Conservation (phyloP, 2,329 filamentous ascomycete species). For the Xylaria sp. region DNA sequence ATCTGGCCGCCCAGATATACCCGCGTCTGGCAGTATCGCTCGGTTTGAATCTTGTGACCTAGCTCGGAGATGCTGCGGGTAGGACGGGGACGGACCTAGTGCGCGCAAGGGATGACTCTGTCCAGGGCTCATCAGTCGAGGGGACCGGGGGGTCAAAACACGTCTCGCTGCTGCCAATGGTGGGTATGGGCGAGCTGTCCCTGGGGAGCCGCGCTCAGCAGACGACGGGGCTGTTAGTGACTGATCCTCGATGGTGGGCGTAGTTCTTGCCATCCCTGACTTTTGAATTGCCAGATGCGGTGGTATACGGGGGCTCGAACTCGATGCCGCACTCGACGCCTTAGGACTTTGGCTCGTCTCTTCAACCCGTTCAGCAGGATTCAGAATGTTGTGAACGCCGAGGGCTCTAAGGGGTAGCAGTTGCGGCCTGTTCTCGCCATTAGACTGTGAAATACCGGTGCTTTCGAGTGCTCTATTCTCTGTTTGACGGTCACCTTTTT, state of each 20-base stretch:
- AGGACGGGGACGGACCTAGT: conserved; percentile 39
- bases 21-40: conserved; percentile 29
- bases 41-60: conserved; percentile 28
- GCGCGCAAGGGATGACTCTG: conserved; percentile 40
- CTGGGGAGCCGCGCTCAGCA: conserved; percentile 42
- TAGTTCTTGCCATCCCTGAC: conserved; percentile 31
- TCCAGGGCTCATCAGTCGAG: conserved; percentile 58
- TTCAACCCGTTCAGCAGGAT: conserved; percentile 43
- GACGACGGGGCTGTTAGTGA: conserved; percentile 36
- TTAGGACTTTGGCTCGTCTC: conserved; percentile 26
- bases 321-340: conserved; percentile 30
- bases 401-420: conserved; percentile 44
- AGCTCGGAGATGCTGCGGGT: conserved; percentile 32
- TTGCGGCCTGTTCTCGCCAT: conserved; percentile 39
- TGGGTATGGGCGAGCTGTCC: conserved; percentile 39
- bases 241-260: conserved; percentile 30
- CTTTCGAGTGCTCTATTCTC: conserved; percentile 39
- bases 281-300: conserved; percentile 33
- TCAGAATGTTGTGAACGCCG: conserved; percentile 52
- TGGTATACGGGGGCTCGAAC: conserved; percentile 35
- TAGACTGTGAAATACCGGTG: conserved; percentile 36
- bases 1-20: conserved; percentile 28
- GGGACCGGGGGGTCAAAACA: conserved; percentile 64
- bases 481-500: conserved; percentile 40
- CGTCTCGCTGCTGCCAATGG: conserved; percentile 48